Conservation (phyloP, 2,329 filamentous ascomycete genomes). For the Purpureocillium lavendulum region DNA sequence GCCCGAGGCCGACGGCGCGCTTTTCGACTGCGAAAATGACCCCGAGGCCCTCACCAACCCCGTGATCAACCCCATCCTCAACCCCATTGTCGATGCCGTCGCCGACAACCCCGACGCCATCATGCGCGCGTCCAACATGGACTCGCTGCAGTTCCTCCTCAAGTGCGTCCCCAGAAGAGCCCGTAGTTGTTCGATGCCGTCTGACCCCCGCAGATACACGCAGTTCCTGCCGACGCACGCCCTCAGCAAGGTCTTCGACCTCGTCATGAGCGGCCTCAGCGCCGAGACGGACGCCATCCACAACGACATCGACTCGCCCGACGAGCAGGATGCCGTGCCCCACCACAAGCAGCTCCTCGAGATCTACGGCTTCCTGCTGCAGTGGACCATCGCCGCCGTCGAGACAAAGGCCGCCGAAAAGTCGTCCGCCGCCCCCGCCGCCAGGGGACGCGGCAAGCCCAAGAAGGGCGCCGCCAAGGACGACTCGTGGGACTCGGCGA, state of each 20-base stretch:
- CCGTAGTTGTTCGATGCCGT: conserved; percentile 16
- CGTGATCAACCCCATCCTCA: conserved; percentile 76
- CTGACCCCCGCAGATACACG: conserved; percentile 70
- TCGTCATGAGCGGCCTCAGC: conserved; percentile 77
- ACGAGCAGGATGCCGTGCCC: conserved; percentile 79
- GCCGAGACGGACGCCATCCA: conserved; percentile 80
- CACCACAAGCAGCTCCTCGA: conserved; percentile 90
- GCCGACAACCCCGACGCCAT: conserved; percentile 89
- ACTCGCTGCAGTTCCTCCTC: conserved; percentile 89
- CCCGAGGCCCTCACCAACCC: conserved; percentile 72
- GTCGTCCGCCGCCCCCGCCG: conserved; percentile 57
- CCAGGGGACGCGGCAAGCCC: conserved; percentile 64
- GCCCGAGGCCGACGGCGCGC: conserved; percentile 72
- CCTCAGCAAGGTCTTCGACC: conserved; percentile 86
- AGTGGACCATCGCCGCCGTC: conserved; percentile 92
- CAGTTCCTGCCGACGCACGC: conserved; percentile 70
- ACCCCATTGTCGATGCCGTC: conserved; percentile 86
- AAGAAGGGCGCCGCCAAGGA: conserved; percentile 77
- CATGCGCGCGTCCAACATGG: conserved; percentile 68
- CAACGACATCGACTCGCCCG: conserved; percentile 72
- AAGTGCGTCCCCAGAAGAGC: conserved; percentile 62
- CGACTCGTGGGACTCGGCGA: conserved; percentile 77
- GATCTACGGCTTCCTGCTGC: conserved; percentile 86
- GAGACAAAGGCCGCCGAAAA: conserved; percentile 93
- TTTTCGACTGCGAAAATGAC: conserved; percentile 89